These are phyloP conservation scores for Volvariella surrecta DNA, from an alignment of 1,284 basidiomycete genomes.

Conservation along the genomic window DNA sequence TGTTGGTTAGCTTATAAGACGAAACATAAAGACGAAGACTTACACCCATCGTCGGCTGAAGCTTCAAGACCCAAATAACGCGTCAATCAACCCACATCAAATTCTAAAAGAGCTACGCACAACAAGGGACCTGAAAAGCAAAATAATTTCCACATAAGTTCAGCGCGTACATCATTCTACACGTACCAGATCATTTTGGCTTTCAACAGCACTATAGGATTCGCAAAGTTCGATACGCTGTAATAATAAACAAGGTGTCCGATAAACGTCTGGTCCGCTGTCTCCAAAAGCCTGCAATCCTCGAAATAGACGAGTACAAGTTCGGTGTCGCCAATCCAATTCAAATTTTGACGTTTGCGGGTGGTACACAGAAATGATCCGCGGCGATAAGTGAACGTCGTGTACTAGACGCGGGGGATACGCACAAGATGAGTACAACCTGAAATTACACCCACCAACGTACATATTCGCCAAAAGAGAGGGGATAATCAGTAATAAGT, in stretches of 20 bases:
- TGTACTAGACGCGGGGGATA: neutral
- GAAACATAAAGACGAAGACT: slow-evolving; percentile 18
- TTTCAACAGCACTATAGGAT: slow-evolving; percentile 27
- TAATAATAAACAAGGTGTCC: slow-evolving; percentile 53
- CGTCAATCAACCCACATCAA: neutral
- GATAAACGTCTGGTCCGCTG: slow-evolving; percentile 47
- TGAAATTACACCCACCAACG: too few species aligned
- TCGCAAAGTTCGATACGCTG: slow-evolving; percentile 37
- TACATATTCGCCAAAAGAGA: too few species aligned
- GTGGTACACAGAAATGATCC: neutral
- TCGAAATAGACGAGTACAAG: too few species aligned
- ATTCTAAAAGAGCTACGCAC: neutral
- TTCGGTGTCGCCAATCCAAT: neutral
- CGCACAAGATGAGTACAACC: too few species aligned
- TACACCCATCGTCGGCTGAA: slow-evolving; percentile 51
- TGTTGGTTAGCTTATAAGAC: too few species aligned
- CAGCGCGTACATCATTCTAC: neutral
- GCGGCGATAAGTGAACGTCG: neutral
- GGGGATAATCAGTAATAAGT: too few species aligned
- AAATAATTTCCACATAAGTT: neutral
- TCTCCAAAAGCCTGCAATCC: slow-evolving; percentile 39
- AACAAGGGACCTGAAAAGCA: neutral
- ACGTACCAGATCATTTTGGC: slow-evolving; percentile 40
- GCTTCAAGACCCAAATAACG: slow-evolving; percentile 21
- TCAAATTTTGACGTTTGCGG: neutral